Conservation (phyloP, 2,329 filamentous ascomycete species). For the Cladophialophora exuberans region DNA sequence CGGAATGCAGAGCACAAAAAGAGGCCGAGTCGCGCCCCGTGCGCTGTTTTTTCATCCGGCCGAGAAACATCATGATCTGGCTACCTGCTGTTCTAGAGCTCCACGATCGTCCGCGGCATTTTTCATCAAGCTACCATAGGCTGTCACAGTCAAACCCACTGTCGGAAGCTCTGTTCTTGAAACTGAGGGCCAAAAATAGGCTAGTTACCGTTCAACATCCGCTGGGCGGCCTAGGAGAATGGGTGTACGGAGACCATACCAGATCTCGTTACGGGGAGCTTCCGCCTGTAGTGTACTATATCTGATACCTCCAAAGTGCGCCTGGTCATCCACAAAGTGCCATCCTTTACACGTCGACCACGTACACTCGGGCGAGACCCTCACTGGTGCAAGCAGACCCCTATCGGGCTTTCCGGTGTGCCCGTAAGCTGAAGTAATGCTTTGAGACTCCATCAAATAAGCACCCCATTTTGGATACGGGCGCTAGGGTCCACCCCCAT, state of each 20-base stretch:
- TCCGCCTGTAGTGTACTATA: background rate
- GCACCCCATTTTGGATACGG: background rate
- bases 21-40: background rate
- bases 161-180: no score
- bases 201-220: background rate
- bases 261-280: background rate
- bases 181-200: constrained; percentile 2
- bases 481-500: background rate
- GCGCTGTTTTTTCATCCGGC: background rate
- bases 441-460: background rate
- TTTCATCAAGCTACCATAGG: background rate
- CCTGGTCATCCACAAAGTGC: background rate
- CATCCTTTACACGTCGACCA: background rate
- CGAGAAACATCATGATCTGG: background rate
- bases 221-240: background rate
- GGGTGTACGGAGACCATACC: no score
- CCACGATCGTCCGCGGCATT: constrained; percentile 3
- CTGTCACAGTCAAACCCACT: no score
- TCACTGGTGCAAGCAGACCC: no score
- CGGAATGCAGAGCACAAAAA: constrained; percentile 1
- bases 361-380: background rate
- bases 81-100: background rate
- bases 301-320: background rate
- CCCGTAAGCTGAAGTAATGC: constrained; percentile 19
- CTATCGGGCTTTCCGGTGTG: background rate